A percentile compares a stretch with the other conserved stretches of the same genome.
Conservation (phyloP, 73 alveolate genomes). For the Tetrahymena malaccensis region DNA sequence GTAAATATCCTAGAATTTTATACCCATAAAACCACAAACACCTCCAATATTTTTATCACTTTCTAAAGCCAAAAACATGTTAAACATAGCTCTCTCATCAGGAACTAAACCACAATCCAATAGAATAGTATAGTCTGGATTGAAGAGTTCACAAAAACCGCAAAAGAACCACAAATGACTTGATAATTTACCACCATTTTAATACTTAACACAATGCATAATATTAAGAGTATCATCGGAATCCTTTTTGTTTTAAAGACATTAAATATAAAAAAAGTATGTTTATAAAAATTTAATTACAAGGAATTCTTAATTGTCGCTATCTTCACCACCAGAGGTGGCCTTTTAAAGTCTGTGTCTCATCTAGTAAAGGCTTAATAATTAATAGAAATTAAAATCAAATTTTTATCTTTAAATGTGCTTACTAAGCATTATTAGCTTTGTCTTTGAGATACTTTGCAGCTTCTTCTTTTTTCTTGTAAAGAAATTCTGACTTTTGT, state of each 20-base stretch:
- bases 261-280: background rate
- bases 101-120: constrained; percentile 42
- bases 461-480: background rate
- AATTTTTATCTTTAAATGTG: background rate
- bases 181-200: constrained; percentile 33
- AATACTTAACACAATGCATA: constrained; percentile 23
- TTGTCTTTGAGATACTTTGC: background rate
- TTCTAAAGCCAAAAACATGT: constrained; percentile 11
- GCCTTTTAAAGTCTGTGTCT: background rate
- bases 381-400: background rate
- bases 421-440: background rate
- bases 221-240: constrained; percentile 6
- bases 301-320: background rate
- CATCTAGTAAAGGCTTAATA: background rate
- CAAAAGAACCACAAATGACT: constrained; percentile 44
- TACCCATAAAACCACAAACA: constrained; percentile 37
- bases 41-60: constrained; percentile 33
- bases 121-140: constrained; percentile 32
- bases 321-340: background rate
- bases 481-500: background rate
- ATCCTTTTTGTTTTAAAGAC: background rate
- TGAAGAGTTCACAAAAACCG: constrained; percentile 36
- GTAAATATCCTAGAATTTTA: constrained; percentile 5
- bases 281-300: background rate
- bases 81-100: constrained; percentile 15